These are phyloP conservation scores for Rhamnella rubrinervis DNA, from an alignment of 331 rosid species.

Conservation along the genomic window DNA sequence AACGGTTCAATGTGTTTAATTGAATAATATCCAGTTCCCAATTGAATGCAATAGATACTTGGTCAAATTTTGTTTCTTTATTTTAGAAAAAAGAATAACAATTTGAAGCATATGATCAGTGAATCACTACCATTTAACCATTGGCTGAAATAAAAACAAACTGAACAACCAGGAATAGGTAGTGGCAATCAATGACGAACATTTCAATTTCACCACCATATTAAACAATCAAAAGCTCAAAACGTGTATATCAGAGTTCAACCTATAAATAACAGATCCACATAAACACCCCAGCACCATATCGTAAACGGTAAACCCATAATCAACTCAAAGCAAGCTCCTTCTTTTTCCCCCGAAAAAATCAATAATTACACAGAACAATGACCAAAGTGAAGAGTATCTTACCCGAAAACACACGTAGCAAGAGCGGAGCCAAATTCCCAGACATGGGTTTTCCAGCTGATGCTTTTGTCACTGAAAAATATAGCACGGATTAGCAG, in stretches of 20 bases:
- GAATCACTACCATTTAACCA: not conserved
- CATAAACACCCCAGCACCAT: conserved; percentile 10
- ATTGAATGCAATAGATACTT: conserved; percentile 8
- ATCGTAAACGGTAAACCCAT: not conserved
- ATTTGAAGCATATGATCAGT: not conserved
- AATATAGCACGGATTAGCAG: not conserved
- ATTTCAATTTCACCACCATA: not conserved
- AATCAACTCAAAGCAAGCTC: not conserved
- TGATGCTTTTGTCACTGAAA: conserved; percentile 7
- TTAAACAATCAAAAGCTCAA: not conserved
- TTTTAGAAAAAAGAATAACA: not conserved
- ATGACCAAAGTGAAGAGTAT: conserved; percentile 1
- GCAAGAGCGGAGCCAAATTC: conserved; percentile 25
- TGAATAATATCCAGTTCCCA: conserved; percentile 13
- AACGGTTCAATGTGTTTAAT: conserved; percentile 11
- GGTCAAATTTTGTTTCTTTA: not conserved
- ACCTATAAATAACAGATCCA: conserved; percentile 25
- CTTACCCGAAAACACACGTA: conserved; percentile 49
- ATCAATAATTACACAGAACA: conserved; percentile 4
- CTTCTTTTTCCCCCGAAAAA: no score
- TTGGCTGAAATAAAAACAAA: not conserved
- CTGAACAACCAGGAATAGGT: not conserved
- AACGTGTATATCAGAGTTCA: conserved; percentile 10
- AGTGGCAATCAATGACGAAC: not conserved
- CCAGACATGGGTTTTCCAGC: conserved; percentile 49